A percentile compares a stretch with the other conserved stretches of the same genome.
Evolutionary conservation across 345 rosid species (phyloP).

Genomic region (Melastoma malabathricum): DNA sequence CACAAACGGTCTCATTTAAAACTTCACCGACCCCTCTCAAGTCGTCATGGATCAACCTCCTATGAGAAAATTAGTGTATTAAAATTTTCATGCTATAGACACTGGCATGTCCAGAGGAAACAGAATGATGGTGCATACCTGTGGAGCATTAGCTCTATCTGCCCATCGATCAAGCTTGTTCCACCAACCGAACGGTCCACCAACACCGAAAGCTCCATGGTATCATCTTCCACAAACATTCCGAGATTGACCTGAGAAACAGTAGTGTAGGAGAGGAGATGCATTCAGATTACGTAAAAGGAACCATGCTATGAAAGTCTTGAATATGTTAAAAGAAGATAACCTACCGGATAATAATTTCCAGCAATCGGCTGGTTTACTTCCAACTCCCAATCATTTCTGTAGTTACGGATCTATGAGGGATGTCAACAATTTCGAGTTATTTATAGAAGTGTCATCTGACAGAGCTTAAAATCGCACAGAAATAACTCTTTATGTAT

Average conservation of each 20-base stretch:
- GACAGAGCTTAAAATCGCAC: too few relatives aligned
- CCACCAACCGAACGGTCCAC: slow-evolving; percentile 86
- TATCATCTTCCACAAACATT: slow-evolving; percentile 66
- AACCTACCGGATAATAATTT: slow-evolving; percentile 81
- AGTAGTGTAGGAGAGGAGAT: too few relatives aligned
- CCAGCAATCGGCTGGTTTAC: slow-evolving; percentile 88
- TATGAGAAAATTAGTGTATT: slow-evolving; percentile 7
- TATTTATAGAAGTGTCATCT: too few relatives aligned
- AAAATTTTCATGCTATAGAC: background rate
- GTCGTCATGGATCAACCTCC: slow-evolving; percentile 87
- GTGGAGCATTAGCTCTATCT: slow-evolving; percentile 89
- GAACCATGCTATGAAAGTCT: too few relatives aligned
- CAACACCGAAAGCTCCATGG: slow-evolving; percentile 50
- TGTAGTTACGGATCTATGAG: slow-evolving; percentile 85
- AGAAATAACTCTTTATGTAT: too few relatives aligned
- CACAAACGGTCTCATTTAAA: slow-evolving; percentile 78
- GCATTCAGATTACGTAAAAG: too few relatives aligned
- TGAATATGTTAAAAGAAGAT: background rate
- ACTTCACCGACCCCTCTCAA: slow-evolving; percentile 80
- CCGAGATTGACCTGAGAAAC: slow-evolving; percentile 72
- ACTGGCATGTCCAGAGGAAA: background rate
- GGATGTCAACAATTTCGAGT: too few relatives aligned
- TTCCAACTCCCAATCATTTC: slow-evolving; percentile 81
- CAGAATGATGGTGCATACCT: slow-evolving; percentile 28
- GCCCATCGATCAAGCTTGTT: slow-evolving; percentile 74